A percentile compares a stretch with the other conserved stretches of the same genome.
These are phyloP conservation scores for Neurospora sp. DNA, from an alignment of 495 filamentous ascomycete species.

Conservation along the genomic window DNA sequence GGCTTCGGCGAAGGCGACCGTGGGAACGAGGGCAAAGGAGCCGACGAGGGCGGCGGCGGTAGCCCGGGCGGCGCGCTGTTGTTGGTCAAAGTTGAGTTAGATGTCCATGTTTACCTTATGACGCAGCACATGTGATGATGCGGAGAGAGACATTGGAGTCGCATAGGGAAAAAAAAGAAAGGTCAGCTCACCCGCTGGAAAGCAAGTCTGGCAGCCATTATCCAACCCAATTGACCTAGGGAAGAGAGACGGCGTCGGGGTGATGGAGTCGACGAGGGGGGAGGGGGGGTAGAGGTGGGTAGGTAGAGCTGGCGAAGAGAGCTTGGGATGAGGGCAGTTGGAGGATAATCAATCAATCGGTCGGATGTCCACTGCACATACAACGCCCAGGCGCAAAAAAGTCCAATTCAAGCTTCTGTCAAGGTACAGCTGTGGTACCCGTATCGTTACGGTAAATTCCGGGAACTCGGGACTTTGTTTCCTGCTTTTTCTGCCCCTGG, in stretches of 20 bases:
- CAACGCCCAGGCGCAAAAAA: background rate
- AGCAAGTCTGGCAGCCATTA: conserved; percentile 44
- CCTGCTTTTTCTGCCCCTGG: background rate
- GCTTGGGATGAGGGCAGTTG: conserved; percentile 6
- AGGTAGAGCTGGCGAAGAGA: conserved; percentile 2
- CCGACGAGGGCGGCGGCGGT: conserved; percentile 37
- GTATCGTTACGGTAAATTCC: background rate
- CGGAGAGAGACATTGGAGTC: background rate
- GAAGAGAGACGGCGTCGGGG: conserved; percentile 1
- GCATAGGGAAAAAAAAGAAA: background rate
- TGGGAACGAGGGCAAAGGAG: conserved; percentile 33
- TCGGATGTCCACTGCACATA: too few relatives aligned
- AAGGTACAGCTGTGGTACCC: background rate
- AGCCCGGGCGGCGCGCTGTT: conserved; percentile 36
- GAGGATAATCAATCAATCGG: background rate
- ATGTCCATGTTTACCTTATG: background rate
- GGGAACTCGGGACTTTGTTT: background rate
- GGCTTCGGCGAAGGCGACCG: conserved; percentile 36
- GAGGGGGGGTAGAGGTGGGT: background rate
- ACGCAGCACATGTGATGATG: background rate
- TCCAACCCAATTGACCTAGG: conserved; percentile 30
- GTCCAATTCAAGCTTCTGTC: background rate
- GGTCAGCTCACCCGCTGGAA: conserved; percentile 32
- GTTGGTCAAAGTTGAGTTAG: background rate
- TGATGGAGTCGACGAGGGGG: background rate